Percentiles rank a stretch among this genome's conserved stretches.
phyloP scores from a whole-genome alignment of 75 land plant genomes.

The Sequoiadendron giganteum region DNA sequence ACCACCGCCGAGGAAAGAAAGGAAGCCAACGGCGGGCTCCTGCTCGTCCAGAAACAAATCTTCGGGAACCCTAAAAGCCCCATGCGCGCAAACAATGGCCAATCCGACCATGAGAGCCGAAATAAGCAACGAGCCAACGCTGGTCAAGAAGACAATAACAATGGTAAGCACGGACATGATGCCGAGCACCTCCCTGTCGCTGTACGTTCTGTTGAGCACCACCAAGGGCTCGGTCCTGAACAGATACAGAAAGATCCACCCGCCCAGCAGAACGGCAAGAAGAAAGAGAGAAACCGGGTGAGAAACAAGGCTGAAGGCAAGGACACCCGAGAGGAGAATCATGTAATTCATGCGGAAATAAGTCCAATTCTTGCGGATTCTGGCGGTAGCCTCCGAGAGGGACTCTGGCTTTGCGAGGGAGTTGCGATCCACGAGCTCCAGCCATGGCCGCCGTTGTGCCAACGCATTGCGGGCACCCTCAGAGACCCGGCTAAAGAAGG shows the following conservation, averaged over 20 bases:
- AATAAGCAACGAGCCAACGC: conserved; percentile 37
- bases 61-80: conserved; percentile 44
- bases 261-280: conserved; percentile 35
- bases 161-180: conserved; percentile 28
- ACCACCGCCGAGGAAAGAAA: conserved; percentile 45
- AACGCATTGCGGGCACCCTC: conserved; percentile 25
- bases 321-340: conserved; percentile 20
- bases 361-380: conserved; percentile 50
- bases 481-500: conserved; percentile 25
- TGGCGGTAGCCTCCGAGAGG: conserved; percentile 36
- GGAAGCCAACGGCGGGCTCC: conserved; percentile 30
- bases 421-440: conserved; percentile 49
- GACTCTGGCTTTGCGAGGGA: conserved; percentile 51
- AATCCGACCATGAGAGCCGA: conserved; percentile 36
- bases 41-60: conserved; percentile 49
- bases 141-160: conserved; percentile 39
- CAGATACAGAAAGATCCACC: conserved; percentile 57
- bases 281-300: conserved; percentile 51
- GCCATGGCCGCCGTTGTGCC: conserved; percentile 52
- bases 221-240: conserved; percentile 54
- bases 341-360: conserved; percentile 64
- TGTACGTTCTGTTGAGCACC: conserved; percentile 28
- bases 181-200: conserved; percentile 35
- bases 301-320: conserved; percentile 44
- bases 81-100: conserved; percentile 27